These are phyloP conservation scores for Colletotrichum ledebouriae DNA, from an alignment of 2,329 filamentous ascomycete genomes.

Conservation along the genomic window DNA sequence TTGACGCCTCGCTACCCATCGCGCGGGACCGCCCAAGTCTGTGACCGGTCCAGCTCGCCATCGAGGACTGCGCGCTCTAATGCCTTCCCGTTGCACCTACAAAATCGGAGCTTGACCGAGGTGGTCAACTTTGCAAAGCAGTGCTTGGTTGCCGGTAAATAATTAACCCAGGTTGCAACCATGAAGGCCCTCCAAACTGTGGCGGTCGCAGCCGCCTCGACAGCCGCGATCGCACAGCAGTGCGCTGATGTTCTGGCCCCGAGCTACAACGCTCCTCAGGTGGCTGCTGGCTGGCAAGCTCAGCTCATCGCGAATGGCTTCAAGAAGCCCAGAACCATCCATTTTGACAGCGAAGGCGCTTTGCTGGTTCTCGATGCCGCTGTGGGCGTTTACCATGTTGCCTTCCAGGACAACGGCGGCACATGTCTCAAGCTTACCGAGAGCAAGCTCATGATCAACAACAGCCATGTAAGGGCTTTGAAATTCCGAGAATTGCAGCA, in stretches of 20 bases:
- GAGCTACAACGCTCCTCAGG: slow-evolving; percentile 53
- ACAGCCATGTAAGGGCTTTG: slow-evolving; percentile 50
- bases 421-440: slow-evolving; percentile 57
- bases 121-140: background rate
- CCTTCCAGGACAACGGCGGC: slow-evolving; percentile 56
- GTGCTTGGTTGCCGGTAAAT: background rate
- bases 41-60: slow-evolving; percentile 16
- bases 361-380: slow-evolving; percentile 61
- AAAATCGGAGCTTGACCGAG: background rate
- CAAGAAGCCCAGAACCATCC: slow-evolving; percentile 58
- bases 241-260: slow-evolving; percentile 55
- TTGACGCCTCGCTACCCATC: slow-evolving; percentile 17
- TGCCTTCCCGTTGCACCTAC: background rate
- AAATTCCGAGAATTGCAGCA: background rate
- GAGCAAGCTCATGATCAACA: slow-evolving; percentile 51
- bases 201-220: slow-evolving; percentile 16
- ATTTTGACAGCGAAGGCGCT: slow-evolving; percentile 60
- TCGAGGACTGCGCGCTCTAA: background rate
- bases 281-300: slow-evolving; percentile 59
- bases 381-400: slow-evolving; percentile 57
- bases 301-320: slow-evolving; percentile 59
- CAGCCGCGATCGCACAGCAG: slow-evolving; percentile 33
- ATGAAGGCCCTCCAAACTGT: slow-evolving; percentile 36
- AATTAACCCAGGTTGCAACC: background rate
- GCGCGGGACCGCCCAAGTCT: background rate